A percentile compares a stretch with the other conserved stretches of the same genome.
These are phyloP conservation scores for Ciborinia camelliae DNA, from an alignment of 2,329 filamentous ascomycete species.

Conservation along the genomic window DNA sequence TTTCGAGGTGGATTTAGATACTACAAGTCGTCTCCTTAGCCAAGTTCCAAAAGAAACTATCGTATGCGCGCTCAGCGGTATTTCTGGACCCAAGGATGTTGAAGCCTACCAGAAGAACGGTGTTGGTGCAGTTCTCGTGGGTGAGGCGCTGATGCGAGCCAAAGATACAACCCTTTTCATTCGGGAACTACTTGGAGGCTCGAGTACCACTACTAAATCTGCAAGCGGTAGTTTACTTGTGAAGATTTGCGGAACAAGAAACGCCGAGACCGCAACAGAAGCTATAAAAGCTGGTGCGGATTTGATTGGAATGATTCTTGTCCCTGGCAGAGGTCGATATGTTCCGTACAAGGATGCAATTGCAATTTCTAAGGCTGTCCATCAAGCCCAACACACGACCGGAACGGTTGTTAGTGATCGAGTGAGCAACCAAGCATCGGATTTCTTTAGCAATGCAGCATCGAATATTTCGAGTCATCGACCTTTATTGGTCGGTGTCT, in stretches of 20 bases:
- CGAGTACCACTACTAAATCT: conserved; percentile 37
- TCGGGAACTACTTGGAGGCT: conserved; percentile 69
- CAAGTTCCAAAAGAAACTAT: conserved; percentile 83
- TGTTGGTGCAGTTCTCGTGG: conserved; percentile 88
- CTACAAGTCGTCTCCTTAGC: conserved; percentile 81
- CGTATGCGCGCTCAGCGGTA: conserved; percentile 91
- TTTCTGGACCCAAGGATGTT: conserved; percentile 85
- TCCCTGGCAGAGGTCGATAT: conserved; percentile 74
- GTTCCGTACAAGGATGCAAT: conserved; percentile 75
- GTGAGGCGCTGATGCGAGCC: conserved; percentile 93
- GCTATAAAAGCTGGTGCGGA: conserved; percentile 88
- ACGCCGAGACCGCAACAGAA: conserved; percentile 71
- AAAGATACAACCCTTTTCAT: conserved; percentile 81
- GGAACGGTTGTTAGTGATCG: conserved; percentile 32
- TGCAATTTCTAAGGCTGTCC: conserved; percentile 76
- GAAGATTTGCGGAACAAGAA: conserved; percentile 93
- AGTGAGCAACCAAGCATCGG: conserved; percentile 44
- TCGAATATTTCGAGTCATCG: conserved; percentile 51
- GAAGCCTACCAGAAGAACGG: conserved; percentile 82
- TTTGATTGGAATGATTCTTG: conserved; percentile 88
- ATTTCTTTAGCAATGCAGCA: conserved; percentile 67
- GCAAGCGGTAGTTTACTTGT: conserved; percentile 60
- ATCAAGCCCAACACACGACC: conserved; percentile 41
- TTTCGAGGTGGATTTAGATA: conserved; percentile 94
- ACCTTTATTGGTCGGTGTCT: conserved; percentile 86